Percentiles rank a stretch among this genome's conserved stretches.
phyloP scores from a whole-genome alignment of 768 basidiomycete genomes.

The Mycena pura region DNA sequence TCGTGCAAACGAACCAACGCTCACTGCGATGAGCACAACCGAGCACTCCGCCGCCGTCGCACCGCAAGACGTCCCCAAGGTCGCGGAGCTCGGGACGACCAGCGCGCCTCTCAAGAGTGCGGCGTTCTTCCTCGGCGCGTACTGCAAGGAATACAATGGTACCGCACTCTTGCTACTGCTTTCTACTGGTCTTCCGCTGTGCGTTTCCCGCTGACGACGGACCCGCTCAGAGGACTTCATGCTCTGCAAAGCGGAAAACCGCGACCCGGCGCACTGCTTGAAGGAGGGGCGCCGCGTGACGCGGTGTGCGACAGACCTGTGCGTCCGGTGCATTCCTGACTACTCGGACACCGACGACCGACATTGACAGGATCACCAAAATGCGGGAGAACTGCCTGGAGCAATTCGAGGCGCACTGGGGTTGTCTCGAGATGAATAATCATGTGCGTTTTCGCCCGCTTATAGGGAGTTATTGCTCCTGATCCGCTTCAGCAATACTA shows the following conservation, averaged over 20 bases:
- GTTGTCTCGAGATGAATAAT: constrained; percentile 93
- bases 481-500: constrained; percentile 75
- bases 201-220: background rate
- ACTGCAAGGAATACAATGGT: constrained; percentile 98
- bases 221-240: constrained; percentile 81
- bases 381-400: constrained; percentile 90
- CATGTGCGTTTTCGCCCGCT: constrained; percentile 62
- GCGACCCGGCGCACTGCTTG: constrained; percentile 91
- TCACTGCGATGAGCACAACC: constrained; percentile 20
- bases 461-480: background rate
- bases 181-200: background rate
- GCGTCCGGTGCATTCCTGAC: constrained; percentile 39
- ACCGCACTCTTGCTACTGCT: background rate
- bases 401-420: constrained; percentile 92
- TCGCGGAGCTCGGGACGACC: constrained; percentile 86
- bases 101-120: constrained; percentile 96
- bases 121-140: constrained; percentile 94
- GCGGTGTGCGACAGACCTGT: constrained; percentile 94
- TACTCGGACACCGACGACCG: background rate
- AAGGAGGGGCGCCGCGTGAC: constrained; percentile 96
- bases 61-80: constrained; percentile 58
- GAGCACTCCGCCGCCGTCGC: constrained; percentile 10
- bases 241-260: constrained; percentile 94
- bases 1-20: constrained; percentile 1
- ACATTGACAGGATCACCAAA: constrained; percentile 84